A percentile compares a stretch with the other conserved stretches of the same genome.
These are phyloP conservation scores for Fusarium circinatum DNA, from an alignment of 2,329 filamentous ascomycete genomes.

Conservation along the genomic window DNA sequence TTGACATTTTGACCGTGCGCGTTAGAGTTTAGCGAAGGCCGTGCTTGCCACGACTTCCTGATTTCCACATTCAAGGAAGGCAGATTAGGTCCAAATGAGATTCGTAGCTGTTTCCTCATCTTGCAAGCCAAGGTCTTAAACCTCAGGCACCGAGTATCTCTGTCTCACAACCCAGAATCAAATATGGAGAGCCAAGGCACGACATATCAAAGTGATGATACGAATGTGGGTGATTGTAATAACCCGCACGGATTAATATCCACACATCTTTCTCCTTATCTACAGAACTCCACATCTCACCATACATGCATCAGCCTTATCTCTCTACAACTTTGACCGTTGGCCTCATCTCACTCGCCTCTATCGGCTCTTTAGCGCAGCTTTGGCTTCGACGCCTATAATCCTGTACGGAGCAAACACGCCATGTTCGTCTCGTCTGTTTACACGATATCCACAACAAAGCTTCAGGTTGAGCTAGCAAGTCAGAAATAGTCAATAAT, in stretches of 20 bases:
- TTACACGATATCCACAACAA: conserved; percentile 2
- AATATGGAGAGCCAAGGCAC: neutral
- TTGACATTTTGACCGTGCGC: neutral
- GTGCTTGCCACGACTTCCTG: conserved; percentile 1
- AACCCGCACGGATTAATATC: conserved; percentile 19
- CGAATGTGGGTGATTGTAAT: conserved; percentile 7
- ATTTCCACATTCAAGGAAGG: neutral
- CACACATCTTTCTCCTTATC: conserved; percentile 25
- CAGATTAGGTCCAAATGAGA: neutral
- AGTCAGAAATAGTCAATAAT: neutral
- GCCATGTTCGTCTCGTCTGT: conserved; percentile 8
- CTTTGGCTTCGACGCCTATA: neutral
- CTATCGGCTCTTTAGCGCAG: neutral
- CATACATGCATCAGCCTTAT: conserved; percentile 27
- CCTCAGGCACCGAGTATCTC: neutral
- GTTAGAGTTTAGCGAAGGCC: conserved; percentile 8
- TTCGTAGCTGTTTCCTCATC: conserved; percentile 6
- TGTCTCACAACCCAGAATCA: neutral
- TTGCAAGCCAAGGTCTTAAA: neutral
- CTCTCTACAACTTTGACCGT: conserved; percentile 10
- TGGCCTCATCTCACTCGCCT: neutral
- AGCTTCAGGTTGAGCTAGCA: conserved; percentile 5
- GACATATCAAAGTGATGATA: conserved; percentile 9
- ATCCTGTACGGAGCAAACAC: neutral
- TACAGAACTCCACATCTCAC: conserved; percentile 32